Evolutionary conservation across 306 rosid genomes (phyloP), one percentile per base, ranked within the genome.

Genomic region (Phaseolus lunatus): DNA sequence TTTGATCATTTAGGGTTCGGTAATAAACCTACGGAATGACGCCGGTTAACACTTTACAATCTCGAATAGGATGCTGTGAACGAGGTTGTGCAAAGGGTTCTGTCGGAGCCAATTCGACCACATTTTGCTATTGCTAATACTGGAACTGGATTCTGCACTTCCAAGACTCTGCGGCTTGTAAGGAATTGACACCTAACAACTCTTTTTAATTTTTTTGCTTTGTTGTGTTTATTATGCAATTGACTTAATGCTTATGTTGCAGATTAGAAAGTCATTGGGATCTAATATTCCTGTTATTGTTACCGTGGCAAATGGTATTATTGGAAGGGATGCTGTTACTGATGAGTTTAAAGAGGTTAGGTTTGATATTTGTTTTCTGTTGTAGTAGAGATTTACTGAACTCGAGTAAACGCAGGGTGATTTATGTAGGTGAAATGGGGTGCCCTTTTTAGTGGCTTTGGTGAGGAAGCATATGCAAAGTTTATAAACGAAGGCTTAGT

Each of bases 21-120:
- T 44, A 18, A 61, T 59, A 16, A 5, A 23, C 9, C 48, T 3
- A 12, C 12, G 2, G 33, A 57, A 9, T 61, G 26, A 48, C 39
- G 31, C 44, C 49, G 76, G 50, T 68, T 78, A 58, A 29, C 33
- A 20, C 20, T 67, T 23, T 66, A 5, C 22, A 29, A 24, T 78
- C 8, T 78, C 11, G 15, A 61, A 39, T 78, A 92, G 97, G 88
- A 78, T 18, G 96, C 97, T 20, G 85, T 89, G 58, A 63, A 80
- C 6, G 97, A 90, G 81, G 92, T 89, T 48, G 37, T 88, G 9
- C 63, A 79, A 10, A 89, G 86, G 81, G 90, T 90, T 77, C 83
- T 90, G 1, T 87, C 87, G 5, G 91, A 86, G 84, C 94, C 97
- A 13, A 93, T 90, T 52, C 88, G 96, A 16, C 96, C 96, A 0